These are phyloP conservation scores for Epichloe amarillans DNA, from an alignment of 2,329 filamentous ascomycete species.

Conservation along the genomic window DNA sequence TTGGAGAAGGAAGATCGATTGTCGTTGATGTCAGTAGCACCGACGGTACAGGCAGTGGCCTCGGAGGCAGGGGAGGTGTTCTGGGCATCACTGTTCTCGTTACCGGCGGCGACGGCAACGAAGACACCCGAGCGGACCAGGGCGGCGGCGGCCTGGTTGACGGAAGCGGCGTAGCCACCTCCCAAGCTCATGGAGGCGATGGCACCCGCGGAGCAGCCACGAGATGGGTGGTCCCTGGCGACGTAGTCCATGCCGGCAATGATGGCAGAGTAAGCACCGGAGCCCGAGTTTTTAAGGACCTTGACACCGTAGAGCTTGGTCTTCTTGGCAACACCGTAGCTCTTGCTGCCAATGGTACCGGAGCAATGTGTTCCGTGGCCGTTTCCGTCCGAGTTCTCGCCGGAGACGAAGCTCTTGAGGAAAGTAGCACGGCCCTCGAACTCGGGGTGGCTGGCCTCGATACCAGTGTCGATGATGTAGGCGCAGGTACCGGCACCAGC, in stretches of 20 bases:
- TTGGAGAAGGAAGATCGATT: constrained; percentile 36
- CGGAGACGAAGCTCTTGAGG: constrained; percentile 16
- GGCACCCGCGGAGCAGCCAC: constrained; percentile 28
- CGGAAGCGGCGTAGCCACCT: constrained; percentile 27
- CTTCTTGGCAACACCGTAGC: constrained; percentile 29
- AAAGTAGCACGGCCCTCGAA: constrained; percentile 23
- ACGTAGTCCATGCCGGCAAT: constrained; percentile 34
- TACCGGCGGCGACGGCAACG: constrained; percentile 43
- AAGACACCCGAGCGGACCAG: constrained; percentile 35
- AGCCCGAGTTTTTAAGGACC: constrained; percentile 25
- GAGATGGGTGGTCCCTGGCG: constrained; percentile 11
- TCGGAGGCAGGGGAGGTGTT: constrained; percentile 35
- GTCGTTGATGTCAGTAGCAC: constrained; percentile 29
- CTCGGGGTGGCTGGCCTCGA: constrained; percentile 22
- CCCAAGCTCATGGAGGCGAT: constrained; percentile 47
- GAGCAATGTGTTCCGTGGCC: constrained; percentile 30
- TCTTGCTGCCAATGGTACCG: constrained; percentile 20
- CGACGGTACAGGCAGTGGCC: constrained; percentile 37
- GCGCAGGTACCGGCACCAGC: constrained; percentile 28
- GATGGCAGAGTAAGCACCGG: constrained; percentile 25
- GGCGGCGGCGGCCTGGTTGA: constrained; percentile 37
- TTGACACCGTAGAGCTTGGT: constrained; percentile 30
- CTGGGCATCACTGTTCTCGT: constrained; percentile 29
- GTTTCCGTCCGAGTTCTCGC: constrained; percentile 16
- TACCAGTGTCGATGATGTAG: constrained; percentile 35